Conservation (phyloP, 2,329 filamentous ascomycete species). For the Capronia americana region DNA sequence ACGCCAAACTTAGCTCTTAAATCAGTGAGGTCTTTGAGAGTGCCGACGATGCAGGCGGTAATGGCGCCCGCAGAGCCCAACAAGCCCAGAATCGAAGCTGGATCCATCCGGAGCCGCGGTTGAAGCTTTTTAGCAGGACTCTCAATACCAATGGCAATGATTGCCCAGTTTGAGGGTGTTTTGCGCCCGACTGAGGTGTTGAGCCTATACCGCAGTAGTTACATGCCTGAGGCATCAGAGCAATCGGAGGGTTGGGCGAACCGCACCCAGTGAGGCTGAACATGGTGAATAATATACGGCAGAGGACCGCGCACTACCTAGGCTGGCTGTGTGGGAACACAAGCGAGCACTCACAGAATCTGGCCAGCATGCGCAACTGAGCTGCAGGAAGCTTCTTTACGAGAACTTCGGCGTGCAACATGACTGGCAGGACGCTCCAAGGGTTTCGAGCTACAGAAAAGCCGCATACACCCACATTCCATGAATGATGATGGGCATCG, state of each 20-base stretch:
- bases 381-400: not conserved
- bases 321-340: not conserved
- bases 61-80: conserved; percentile 6
- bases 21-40: conserved; percentile 8
- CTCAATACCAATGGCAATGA: not conserved
- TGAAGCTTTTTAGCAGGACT: not conserved
- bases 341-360: not conserved
- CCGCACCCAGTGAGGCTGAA: conserved; percentile 12
- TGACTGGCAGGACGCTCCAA: not conserved
- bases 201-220: not conserved
- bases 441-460: not conserved
- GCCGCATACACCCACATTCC: not conserved
- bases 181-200: not conserved
- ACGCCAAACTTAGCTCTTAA: conserved; percentile 6
- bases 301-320: not conserved
- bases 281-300: conserved; percentile 1
- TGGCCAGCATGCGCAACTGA: not conserved
- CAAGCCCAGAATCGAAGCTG: conserved; percentile 5
- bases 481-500: not conserved
- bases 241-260: not conserved
- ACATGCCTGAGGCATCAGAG: conserved; percentile 7
- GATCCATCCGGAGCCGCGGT: conserved; percentile 2
- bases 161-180: not conserved
- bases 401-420: not conserved
- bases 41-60: conserved; percentile 1